These are phyloP conservation scores for Candida sanyaensis DNA, from an alignment of 1,139 yeast species.

Conservation along the genomic window DNA sequence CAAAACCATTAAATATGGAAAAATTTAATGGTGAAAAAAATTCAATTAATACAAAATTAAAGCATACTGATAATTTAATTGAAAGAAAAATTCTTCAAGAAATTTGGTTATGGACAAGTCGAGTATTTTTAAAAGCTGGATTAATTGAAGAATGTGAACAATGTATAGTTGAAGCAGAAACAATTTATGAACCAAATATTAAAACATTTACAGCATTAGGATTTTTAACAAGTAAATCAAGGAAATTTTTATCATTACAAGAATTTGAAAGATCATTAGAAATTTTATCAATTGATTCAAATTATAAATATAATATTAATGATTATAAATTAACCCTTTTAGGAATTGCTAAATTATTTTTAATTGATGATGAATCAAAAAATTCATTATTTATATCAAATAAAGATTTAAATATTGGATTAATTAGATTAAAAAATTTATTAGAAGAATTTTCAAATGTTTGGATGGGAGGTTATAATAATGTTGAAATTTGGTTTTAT, in stretches of 20 bases:
- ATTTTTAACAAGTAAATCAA: slow-evolving; percentile 39
- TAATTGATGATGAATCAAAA: slow-evolving; percentile 39
- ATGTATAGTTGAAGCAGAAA: slow-evolving; percentile 74
- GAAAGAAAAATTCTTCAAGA: slow-evolving; percentile 51
- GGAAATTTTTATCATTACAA: slow-evolving; percentile 54
- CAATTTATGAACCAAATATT: slow-evolving; percentile 48
- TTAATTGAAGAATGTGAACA: slow-evolving; percentile 64
- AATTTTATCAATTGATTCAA: slow-evolving; percentile 21
- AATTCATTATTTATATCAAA: slow-evolving; percentile 40
- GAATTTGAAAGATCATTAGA: slow-evolving; percentile 73
- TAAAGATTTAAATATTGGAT: slow-evolving; percentile 64
- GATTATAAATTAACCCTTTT: slow-evolving; percentile 60
- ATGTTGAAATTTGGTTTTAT: slow-evolving; percentile 74
- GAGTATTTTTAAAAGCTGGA: slow-evolving; percentile 60
- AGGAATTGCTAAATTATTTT: slow-evolving; percentile 63
- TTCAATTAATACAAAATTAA: background rate
- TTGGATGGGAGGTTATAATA: slow-evolving; percentile 58
- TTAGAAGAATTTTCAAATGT: slow-evolving; percentile 51
- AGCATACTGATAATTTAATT: slow-evolving; percentile 10
- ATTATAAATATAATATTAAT: slow-evolving; percentile 20
- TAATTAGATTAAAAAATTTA: slow-evolving; percentile 62
- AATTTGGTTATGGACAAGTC: slow-evolving; percentile 77
- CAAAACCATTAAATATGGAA: slow-evolving; percentile 1
- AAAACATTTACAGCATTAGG: slow-evolving; percentile 60
- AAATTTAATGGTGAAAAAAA: background rate